Percentiles rank a stretch among this genome's conserved stretches.
These are phyloP conservation scores for Biscutella laevigata DNA, from an alignment of 441 rosid genomes.

Conservation along the genomic window DNA sequence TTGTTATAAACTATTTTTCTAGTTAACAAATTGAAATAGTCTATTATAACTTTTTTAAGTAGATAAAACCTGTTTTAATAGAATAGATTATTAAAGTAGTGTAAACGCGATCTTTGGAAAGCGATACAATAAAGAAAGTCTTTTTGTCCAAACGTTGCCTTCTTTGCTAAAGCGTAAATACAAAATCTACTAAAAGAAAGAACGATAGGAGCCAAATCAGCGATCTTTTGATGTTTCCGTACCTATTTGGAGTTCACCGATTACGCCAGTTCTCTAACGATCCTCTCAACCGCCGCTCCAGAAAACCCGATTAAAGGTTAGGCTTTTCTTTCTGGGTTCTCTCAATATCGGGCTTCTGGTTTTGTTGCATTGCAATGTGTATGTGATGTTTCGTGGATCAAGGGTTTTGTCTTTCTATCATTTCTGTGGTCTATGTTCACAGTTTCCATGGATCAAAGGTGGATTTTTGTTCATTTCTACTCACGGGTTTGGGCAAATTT, in stretches of 20 bases:
- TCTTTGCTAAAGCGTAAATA: neutral
- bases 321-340: neutral
- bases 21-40: too few relatives aligned
- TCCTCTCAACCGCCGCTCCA: neutral
- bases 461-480: neutral
- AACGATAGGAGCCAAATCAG: constrained; percentile 8
- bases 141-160: neutral
- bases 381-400: neutral
- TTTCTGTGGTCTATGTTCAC: too few relatives aligned
- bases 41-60: too few relatives aligned
- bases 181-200: neutral
- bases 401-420: too few relatives aligned
- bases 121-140: neutral
- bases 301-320: constrained; percentile 5
- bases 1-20: too few relatives aligned
- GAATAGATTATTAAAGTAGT: too few relatives aligned
- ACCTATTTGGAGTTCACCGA: constrained; percentile 1
- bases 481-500: neutral
- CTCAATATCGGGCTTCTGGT: neutral
- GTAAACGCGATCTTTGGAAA: neutral
- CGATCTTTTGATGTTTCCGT: constrained; percentile 5
- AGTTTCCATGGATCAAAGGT: neutral
- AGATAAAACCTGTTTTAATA: too few relatives aligned
- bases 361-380: constrained; percentile 8
- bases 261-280: neutral